Percentiles rank a stretch among this genome's conserved stretches.
Conservation (phyloP, 148 eudicot genomes). For the Limonium bicolor region DNA sequence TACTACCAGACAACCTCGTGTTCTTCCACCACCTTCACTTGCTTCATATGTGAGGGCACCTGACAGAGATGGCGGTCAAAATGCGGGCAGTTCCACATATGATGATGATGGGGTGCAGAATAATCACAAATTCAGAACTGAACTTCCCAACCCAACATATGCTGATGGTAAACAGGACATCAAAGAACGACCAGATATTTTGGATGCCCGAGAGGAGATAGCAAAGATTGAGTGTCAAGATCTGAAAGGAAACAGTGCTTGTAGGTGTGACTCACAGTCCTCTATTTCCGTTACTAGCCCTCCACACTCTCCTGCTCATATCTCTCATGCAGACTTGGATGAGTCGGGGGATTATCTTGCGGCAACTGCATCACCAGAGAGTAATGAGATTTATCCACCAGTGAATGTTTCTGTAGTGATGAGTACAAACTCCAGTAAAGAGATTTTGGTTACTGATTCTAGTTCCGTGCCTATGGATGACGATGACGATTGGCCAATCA, state of each 20-base stretch:
- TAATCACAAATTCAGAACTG: constrained; percentile 21
- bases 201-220: constrained; percentile 22
- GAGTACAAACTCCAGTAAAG: constrained; percentile 20
- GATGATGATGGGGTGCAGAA: constrained; percentile 18
- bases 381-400: constrained; percentile 17
- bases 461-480: constrained; percentile 44
- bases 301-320: constrained; percentile 74
- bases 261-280: constrained; percentile 75
- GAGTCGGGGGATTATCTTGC: constrained; percentile 53
- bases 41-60: constrained; percentile 33
- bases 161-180: constrained; percentile 25
- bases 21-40: constrained; percentile 78
- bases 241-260: constrained; percentile 19
- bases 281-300: constrained; percentile 91
- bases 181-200: constrained; percentile 22
- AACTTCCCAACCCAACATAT: constrained; percentile 20
- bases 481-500: constrained; percentile 81
- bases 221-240: constrained; percentile 21
- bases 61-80: constrained; percentile 35
- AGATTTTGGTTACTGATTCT: constrained; percentile 12
- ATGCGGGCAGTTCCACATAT: constrained; percentile 35
- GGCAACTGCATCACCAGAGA: constrained; percentile 24
- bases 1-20: constrained; percentile 85
- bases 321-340: constrained; percentile 87
- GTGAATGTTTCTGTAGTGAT: constrained; percentile 20